A percentile compares a stretch with the other conserved stretches of the same genome.
These are phyloP conservation scores for Anthoceros angustus DNA, from an alignment of 225 moss, liverwort and hornwort species.

Conservation along the genomic window DNA sequence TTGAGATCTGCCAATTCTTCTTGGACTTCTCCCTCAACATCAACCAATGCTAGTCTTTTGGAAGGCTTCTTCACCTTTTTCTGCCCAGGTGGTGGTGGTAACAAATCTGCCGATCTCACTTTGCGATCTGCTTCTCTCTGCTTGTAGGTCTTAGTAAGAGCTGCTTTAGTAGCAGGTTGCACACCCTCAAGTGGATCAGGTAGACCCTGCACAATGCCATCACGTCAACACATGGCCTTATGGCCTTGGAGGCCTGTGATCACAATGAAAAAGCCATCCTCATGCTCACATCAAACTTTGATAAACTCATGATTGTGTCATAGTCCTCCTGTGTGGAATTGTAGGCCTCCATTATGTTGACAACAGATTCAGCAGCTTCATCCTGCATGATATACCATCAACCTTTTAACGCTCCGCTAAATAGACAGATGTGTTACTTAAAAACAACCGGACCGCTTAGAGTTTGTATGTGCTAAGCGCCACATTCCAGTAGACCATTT, in stretches of 20 bases:
- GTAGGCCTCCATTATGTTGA: slow-evolving; percentile 60
- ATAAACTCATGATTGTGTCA: slow-evolving; percentile 56
- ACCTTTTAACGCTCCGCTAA: no score
- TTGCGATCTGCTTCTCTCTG: slow-evolving; percentile 56
- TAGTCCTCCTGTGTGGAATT: slow-evolving; percentile 83
- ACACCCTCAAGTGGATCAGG: slow-evolving; percentile 70
- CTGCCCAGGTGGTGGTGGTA: slow-evolving; percentile 64
- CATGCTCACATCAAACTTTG: slow-evolving; percentile 52
- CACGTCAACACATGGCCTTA: neutral
- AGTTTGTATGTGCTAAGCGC: no score
- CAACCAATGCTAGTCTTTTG: slow-evolving; percentile 37
- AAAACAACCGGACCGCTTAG: no score
- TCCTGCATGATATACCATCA: slow-evolving; percentile 56
- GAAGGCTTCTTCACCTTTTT: slow-evolving; percentile 59
- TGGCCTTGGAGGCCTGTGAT: neutral
- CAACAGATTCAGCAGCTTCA: slow-evolving; percentile 66
- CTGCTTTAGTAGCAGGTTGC: slow-evolving; percentile 68
- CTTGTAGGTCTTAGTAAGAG: slow-evolving; percentile 77
- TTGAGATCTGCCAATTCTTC: slow-evolving; percentile 25
- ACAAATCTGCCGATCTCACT: slow-evolving; percentile 58
- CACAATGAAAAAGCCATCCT: neutral
- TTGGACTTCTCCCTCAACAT: slow-evolving; percentile 26
- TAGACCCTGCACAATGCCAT: slow-evolving; percentile 34
- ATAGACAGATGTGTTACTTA: no score
- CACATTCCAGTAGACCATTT: no score